These are phyloP conservation scores for Dendrobium huoshanense DNA, from an alignment of 106 monocot species.

Conservation along the genomic window DNA sequence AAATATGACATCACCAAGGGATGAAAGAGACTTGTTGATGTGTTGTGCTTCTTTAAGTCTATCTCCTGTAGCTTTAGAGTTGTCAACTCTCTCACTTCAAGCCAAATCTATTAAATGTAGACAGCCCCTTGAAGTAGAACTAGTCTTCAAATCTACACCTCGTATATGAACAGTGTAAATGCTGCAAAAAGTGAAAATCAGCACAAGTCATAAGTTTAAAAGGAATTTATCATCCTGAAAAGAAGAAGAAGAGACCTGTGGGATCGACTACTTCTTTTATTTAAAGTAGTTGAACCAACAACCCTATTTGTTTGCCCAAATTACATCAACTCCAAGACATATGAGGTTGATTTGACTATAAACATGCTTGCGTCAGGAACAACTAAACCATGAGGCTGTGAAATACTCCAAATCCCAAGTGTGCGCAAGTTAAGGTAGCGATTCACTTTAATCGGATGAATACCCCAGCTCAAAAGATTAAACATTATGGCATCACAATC, in stretches of 20 bases:
- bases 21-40: constrained; percentile 93
- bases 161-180: constrained; percentile 85
- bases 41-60: constrained; percentile 93
- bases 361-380: too few relatives aligned
- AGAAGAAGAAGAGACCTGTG: constrained; percentile 58
- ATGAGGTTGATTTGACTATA: constrained; percentile 52
- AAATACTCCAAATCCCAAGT: constrained; percentile 83
- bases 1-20: constrained; percentile 95
- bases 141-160: constrained; percentile 72
- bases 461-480: background rate
- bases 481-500: background rate
- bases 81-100: constrained; percentile 92
- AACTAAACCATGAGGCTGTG: constrained; percentile 65
- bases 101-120: constrained; percentile 97
- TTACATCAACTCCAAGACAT: constrained; percentile 88
- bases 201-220: constrained; percentile 3
- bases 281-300: constrained; percentile 86
- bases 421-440: constrained; percentile 57
- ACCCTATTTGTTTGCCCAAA: constrained; percentile 81
- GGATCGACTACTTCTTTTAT: constrained; percentile 96
- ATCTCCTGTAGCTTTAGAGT: constrained; percentile 88
- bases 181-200: constrained; percentile 28
- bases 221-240: background rate
- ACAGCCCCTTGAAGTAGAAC: constrained; percentile 68
- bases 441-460: background rate